Conservation (phyloP, 2,329 filamentous ascomycete species). For the Ophiobolus disseminans region DNA sequence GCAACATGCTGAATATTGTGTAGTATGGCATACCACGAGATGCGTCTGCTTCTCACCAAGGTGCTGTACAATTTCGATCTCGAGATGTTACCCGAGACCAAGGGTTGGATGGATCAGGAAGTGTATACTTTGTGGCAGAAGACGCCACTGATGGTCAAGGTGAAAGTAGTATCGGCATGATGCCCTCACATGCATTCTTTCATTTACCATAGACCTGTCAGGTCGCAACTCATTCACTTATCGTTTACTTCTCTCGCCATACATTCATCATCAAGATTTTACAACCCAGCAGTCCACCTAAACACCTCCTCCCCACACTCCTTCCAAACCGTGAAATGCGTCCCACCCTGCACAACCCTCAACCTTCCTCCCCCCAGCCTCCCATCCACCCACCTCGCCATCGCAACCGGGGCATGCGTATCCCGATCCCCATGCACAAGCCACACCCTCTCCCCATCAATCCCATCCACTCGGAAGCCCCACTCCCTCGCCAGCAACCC, state of each 20-base stretch:
- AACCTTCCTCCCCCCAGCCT: conserved; percentile 25
- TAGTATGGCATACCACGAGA: conserved; percentile 33
- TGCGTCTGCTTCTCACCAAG: conserved; percentile 26
- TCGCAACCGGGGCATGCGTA: conserved; percentile 18
- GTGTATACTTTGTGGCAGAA: conserved; percentile 44
- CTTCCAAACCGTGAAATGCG: conserved; percentile 33
- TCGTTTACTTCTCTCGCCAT: too few species aligned
- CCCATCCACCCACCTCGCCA: conserved; percentile 28
- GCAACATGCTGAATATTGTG: not conserved
- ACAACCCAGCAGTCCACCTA: conserved; percentile 12
- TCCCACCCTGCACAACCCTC: conserved; percentile 24
- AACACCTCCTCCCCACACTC: conserved; percentile 27
- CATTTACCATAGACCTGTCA: too few species aligned
- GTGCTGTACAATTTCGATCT: conserved; percentile 27
- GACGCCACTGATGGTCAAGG: conserved; percentile 17
- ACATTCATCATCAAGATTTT: too few species aligned
- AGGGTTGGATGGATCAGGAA: conserved; percentile 28
- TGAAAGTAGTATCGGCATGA: too few species aligned
- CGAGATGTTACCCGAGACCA: conserved; percentile 1
- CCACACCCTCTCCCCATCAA: conserved; percentile 22
- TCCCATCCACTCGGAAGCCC: conserved; percentile 27
- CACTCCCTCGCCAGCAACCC: conserved; percentile 20
- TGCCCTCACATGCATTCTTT: too few species aligned
- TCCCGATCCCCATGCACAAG: conserved; percentile 32
- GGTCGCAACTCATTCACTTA: too few species aligned